phyloP scores from a whole-genome alignment of 805 yeast genomes.

The Metschnikowia santaceciliae region DNA sequence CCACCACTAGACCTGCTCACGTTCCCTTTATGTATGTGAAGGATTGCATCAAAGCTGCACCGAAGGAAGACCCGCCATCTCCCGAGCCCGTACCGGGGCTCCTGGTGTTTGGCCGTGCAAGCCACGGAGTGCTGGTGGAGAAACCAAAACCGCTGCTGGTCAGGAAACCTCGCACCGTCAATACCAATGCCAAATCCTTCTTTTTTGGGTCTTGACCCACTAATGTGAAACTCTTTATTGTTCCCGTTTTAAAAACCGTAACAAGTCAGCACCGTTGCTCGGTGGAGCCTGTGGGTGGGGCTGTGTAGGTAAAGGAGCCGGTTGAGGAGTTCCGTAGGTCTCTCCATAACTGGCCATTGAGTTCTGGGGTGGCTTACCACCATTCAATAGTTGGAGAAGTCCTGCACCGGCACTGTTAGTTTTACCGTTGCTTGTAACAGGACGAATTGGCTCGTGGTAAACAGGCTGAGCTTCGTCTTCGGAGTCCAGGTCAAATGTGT shows the following conservation, averaged over 20 bases:
- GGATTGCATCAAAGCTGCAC: slow-evolving; percentile 5
- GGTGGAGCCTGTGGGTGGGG: slow-evolving; percentile 2
- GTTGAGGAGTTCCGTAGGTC: slow-evolving; percentile 14
- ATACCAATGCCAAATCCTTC: background rate
- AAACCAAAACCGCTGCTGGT: slow-evolving; percentile 2
- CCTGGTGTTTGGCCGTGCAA: slow-evolving; percentile 5
- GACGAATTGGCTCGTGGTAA: background rate
- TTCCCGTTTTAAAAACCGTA: slow-evolving; percentile 17
- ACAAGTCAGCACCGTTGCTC: slow-evolving; percentile 13
- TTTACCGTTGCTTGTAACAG: background rate
- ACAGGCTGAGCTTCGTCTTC: slow-evolving; percentile 31
- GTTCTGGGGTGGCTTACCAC: slow-evolving; percentile 9
- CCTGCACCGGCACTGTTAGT: slow-evolving; percentile 12
- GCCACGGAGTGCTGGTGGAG: background rate
- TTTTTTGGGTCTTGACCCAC: background rate
- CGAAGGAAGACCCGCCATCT: background rate
- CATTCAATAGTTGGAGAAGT: slow-evolving; percentile 11
- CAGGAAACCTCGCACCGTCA: slow-evolving; percentile 1
- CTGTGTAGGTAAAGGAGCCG: slow-evolving; percentile 2
- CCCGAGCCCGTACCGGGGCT: background rate
- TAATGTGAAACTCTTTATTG: background rate
- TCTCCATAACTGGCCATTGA: slow-evolving; percentile 8
- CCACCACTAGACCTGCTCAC: slow-evolving; percentile 7
- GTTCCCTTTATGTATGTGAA: slow-evolving; percentile 14
- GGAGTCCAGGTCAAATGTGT: slow-evolving; percentile 30